Evolutionary conservation across 2,329 filamentous ascomycete species (phyloP), one percentile per base, ranked within the genome.

Genomic region (Zymoseptoria brevis): DNA sequence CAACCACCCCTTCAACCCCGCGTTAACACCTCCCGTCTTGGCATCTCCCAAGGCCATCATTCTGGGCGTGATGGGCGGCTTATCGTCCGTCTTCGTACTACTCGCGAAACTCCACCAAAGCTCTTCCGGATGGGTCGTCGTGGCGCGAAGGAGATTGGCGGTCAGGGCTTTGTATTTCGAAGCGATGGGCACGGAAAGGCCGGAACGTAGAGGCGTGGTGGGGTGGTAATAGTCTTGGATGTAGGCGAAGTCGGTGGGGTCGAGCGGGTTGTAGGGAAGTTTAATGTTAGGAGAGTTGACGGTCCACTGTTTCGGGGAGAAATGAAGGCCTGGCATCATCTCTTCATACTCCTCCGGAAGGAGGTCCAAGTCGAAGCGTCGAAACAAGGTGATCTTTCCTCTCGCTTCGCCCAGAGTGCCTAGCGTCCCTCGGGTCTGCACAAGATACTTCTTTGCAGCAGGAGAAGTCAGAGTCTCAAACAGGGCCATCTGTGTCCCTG

Each of bases 191-290:
- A 68, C 68, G 4, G 64, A 67, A 1, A 75, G 71, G 9, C 64
- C 69, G 0, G 72, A 71, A 2, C 67, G 71, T 1, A 56, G 19
- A 0, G 69, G 65, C 1, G 72, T 72, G 1, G 69, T 64, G 0
- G 76, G 74, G 54, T 77, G 69, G 61, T 80, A 82, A 62, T 77
- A 79, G 63, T 81, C 80, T 60, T 81, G 77, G 53, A 81, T 77
- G 56, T 77, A 78, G 4, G 78, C 79, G 4, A 45, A n/a, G 0
- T 73, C 77, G 24, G 66, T 62, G 48, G 74, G 72, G 0, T 65
- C 65, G 0, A 67, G 66, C 0, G 64, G 63, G 57, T 80, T 78
- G 60, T 79, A 81, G 1, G 73, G 66, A 0, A 81, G 63, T 7
- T 64, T 67, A 45, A 80, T 78, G 49, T 73, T 71, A 0, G 66